Evolutionary conservation across 768 basidiomycete species (phyloP), one percentile per base, ranked within the genome.

Genomic region (Calvatia gigantea): DNA sequence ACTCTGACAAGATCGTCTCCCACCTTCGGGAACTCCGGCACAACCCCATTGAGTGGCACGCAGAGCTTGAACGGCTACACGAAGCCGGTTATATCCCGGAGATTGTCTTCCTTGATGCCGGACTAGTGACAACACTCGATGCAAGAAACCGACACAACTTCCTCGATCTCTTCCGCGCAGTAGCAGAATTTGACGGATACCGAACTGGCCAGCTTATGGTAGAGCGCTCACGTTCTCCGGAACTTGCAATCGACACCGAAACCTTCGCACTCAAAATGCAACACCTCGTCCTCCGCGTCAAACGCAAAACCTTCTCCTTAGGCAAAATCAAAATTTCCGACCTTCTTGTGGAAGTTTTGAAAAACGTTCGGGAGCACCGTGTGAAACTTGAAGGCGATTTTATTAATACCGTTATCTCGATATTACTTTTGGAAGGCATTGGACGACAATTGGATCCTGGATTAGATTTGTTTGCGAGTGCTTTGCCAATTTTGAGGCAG

Each of bases 331-430:
- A 91, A 69, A 97, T 99, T 53, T 88, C 91, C 27, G 95, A 98
- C 68, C 84, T 99, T 58, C 74, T 98, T 28, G 89, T 83, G 3
- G 90, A 96, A 59, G 97, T 98, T 6, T 74, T 99, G 46, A 86
- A 75, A 62, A 84, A 86, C 31, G 95, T 99, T 3, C 77, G 94
- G 56, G 78, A 82, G 61, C 95, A 98, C 69, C 96, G 97, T 66
- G 97, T 98, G 60, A 98, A 93, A 76, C 91, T 99, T 86, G 96
- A 99, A 73, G 94, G 88, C 12, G 97, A 98, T 69, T 99, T 99
- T 67, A 86, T 98, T 66, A 99, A 99, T 70, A 98, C 97, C 0
- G 94, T 99, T 57, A 89, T 99, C 57, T 91, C 91, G 8, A 93
- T 98, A 54, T 71, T 99, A 51, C 69, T 99, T 37, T 74, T 99